Percentiles rank a stretch among this genome's conserved stretches.
Conservation (phyloP, 2,329 filamentous ascomycete genomes). For the Trichophyton schoenleinii region DNA sequence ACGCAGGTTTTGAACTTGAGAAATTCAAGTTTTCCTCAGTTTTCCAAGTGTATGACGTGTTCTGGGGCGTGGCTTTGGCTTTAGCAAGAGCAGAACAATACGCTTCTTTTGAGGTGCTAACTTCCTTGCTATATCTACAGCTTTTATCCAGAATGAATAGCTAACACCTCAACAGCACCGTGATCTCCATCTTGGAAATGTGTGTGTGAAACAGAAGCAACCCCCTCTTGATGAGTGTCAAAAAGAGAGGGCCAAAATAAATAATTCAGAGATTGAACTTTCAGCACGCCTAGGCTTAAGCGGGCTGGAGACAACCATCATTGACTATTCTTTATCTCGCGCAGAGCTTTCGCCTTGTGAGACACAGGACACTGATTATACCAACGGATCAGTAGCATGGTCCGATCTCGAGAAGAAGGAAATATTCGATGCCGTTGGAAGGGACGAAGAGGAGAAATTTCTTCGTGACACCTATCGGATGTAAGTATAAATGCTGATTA, state of each 20-base stretch:
- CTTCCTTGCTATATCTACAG: neutral
- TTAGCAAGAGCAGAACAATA: slow-evolving; percentile 49
- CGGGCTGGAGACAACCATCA: slow-evolving; percentile 49
- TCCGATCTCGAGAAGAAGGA: slow-evolving; percentile 33
- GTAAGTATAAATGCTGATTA: slow-evolving; percentile 18
- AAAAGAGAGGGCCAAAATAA: neutral
- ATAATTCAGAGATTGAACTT: neutral
- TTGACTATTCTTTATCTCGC: slow-evolving; percentile 57
- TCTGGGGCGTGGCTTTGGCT: slow-evolving; percentile 53
- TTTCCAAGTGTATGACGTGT: slow-evolving; percentile 48
- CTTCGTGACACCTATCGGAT: slow-evolving; percentile 32
- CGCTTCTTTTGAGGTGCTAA: slow-evolving; percentile 43
- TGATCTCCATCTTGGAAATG: slow-evolving; percentile 55
- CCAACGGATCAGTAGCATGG: slow-evolving; percentile 25
- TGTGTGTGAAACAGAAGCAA: slow-evolving; percentile 41
- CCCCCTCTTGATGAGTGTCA: neutral
- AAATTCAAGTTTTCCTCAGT: slow-evolving; percentile 31
- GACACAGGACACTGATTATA: slow-evolving; percentile 13
- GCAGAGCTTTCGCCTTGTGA: slow-evolving; percentile 33
- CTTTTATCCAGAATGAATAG: slow-evolving; percentile 10
- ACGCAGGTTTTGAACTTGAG: slow-evolving; percentile 49
- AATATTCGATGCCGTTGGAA: slow-evolving; percentile 31
- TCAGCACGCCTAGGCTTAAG: slow-evolving; percentile 40
- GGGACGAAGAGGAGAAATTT: slow-evolving; percentile 30
- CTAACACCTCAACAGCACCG: slow-evolving; percentile 36